phyloP scores from a whole-genome alignment of 2,329 filamentous ascomycete species.

The Dactylellina leptospora region DNA sequence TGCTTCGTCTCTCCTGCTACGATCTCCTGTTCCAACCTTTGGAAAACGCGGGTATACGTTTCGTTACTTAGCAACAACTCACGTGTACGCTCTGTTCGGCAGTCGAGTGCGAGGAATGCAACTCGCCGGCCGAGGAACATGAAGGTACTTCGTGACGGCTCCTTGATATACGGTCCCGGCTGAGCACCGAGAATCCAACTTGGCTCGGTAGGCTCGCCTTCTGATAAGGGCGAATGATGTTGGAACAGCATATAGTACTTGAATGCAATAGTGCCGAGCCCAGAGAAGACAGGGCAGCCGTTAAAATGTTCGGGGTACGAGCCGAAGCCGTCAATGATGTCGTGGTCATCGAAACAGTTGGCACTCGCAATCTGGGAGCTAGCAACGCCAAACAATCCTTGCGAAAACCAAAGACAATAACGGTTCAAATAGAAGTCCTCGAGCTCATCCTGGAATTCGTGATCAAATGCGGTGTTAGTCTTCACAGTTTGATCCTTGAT shows the following conservation, averaged over 20 bases:
- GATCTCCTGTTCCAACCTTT: constrained; percentile 83
- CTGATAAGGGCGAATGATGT: constrained; percentile 84
- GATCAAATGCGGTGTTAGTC: constrained; percentile 77
- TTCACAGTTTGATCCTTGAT: constrained; percentile 83
- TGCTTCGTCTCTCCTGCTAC: constrained; percentile 86
- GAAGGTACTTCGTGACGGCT: constrained; percentile 84
- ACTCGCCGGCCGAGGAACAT: constrained; percentile 81
- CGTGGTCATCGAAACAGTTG: constrained; percentile 97
- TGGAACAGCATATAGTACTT: constrained; percentile 99
- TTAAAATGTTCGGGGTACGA: constrained; percentile 94
- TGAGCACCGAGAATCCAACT: constrained; percentile 85
- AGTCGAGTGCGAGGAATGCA: constrained; percentile 86
- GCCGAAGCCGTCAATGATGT: constrained; percentile 89
- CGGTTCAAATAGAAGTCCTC: constrained; percentile 87
- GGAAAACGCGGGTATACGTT: constrained; percentile 86
- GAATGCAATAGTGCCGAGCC: constrained; percentile 88
- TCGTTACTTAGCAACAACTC: constrained; percentile 81
- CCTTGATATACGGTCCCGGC: constrained; percentile 88
- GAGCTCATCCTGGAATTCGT: constrained; percentile 85
- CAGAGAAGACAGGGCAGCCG: constrained; percentile 86
- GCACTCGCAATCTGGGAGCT: constrained; percentile 97
- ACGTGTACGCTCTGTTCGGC: constrained; percentile 86
- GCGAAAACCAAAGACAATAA: constrained; percentile 91
- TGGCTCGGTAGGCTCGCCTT: constrained; percentile 83
- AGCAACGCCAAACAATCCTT: constrained; percentile 90